Evolutionary conservation across 2,329 filamentous ascomycete genomes (phyloP).

Genomic region (Teratosphaeria viscida): DNA sequence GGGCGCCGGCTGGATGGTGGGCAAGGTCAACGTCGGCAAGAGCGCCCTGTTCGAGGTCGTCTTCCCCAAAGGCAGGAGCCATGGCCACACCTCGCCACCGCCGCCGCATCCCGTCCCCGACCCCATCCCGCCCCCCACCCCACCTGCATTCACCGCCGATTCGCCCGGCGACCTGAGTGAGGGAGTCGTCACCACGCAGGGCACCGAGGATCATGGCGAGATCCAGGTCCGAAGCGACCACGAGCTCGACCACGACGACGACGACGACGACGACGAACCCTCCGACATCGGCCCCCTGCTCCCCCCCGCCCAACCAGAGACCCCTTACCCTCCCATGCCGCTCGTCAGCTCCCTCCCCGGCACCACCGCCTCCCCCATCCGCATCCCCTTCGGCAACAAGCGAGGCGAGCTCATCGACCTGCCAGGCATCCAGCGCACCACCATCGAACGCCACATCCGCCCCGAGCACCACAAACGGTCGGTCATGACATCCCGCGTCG

Average conservation of each 20-base stretch:
- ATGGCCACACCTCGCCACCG: conserved; percentile 5
- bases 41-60: conserved; percentile 81
- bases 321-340: conserved; percentile 72
- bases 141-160: neutral
- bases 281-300: conserved; percentile 42
- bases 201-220: neutral
- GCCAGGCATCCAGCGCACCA: conserved; percentile 68
- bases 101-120: neutral
- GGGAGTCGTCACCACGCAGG: neutral
- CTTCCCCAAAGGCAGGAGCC: conserved; percentile 58
- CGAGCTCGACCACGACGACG: conserved; percentile 9
- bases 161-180: conserved; percentile 2
- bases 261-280: conserved; percentile 10
- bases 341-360: conserved; percentile 78
- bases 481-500: conserved; percentile 67
- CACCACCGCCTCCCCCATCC: conserved; percentile 89
- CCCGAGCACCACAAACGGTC: conserved; percentile 56
- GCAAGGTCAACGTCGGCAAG: conserved; percentile 97
- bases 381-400: conserved; percentile 76
- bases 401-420: conserved; percentile 89
- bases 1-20: conserved; percentile 88
- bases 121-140: neutral
- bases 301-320: conserved; percentile 63
- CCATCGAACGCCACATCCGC: conserved; percentile 60
- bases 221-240: conserved; percentile 7